phyloP scores from a whole-genome alignment of 192 early-diverging fungal genomes.

The Backusella tarrabulga region DNA sequence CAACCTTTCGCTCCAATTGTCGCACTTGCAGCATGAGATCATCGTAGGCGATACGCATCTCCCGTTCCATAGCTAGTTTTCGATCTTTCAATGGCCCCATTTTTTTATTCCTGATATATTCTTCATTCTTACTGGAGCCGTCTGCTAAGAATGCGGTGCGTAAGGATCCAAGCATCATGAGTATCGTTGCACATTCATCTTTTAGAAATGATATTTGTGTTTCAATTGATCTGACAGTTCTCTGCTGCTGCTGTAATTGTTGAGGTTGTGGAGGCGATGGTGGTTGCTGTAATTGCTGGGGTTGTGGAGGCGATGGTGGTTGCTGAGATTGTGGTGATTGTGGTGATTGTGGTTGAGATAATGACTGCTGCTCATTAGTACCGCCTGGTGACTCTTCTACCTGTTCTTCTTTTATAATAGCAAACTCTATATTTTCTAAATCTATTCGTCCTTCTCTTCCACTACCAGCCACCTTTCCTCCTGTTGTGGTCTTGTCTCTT shows the following conservation, averaged over 20 bases:
- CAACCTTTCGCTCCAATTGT: conserved; percentile 18
- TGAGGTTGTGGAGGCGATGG: neutral
- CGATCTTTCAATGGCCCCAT: neutral
- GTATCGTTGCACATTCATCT: conserved; percentile 21
- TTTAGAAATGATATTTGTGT: conserved; percentile 16
- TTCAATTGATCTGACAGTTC: conserved; percentile 2
- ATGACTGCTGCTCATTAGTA: neutral
- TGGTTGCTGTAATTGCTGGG: neutral
- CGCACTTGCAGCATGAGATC: conserved; percentile 27
- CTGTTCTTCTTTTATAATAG: neutral
- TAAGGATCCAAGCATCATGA: conserved; percentile 23
- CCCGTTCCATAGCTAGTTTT: conserved; percentile 21
- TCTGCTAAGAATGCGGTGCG: conserved; percentile 18
- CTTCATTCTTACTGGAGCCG: neutral
- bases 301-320: neutral
- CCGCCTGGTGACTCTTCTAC: neutral
- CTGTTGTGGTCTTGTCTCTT: neutral
- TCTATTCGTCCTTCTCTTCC: neutral
- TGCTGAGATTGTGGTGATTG: neutral
- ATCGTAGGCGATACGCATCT: conserved; percentile 26
- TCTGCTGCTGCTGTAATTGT: neutral
- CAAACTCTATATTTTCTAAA: neutral
- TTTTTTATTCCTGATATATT: neutral
- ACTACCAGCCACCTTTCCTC: neutral
- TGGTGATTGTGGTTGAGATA: neutral